Evolutionary conservation across 2,329 filamentous ascomycete genomes (phyloP).

Genomic region (Teratosphaeria pseudoeucalypti): DNA sequence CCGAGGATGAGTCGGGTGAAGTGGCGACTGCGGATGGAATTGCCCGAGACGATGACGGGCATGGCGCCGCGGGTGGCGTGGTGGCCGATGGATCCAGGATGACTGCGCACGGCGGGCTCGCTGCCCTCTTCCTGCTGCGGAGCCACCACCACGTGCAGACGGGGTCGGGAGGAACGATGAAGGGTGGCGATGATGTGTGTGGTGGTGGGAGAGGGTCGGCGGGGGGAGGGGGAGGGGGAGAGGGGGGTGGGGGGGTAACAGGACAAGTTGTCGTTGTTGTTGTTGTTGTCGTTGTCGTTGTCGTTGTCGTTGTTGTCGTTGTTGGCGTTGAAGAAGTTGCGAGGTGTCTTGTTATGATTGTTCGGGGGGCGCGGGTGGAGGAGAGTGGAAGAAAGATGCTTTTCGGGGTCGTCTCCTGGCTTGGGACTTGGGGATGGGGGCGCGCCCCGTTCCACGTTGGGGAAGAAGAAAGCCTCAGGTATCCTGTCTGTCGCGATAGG

Average conservation of each 20-base stretch:
- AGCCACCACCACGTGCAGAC: not conserved
- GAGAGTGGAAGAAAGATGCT: too few species aligned
- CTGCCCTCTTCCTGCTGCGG: not conserved
- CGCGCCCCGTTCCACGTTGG: not conserved
- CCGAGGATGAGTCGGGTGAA: not conserved
- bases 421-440: not conserved
- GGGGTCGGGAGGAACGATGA: not conserved
- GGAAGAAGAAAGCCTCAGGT: not conserved
- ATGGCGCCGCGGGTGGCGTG: not conserved
- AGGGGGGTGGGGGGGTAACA: too few species aligned
- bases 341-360: not conserved
- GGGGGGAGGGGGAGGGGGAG: too few species aligned
- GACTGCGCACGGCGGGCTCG: not conserved
- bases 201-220: too few species aligned
- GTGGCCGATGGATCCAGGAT: not conserved
- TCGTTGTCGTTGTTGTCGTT: too few species aligned
- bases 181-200: too few species aligned
- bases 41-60: not conserved
- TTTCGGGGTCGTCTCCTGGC: not conserved
- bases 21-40: not conserved
- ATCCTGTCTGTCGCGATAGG: not conserved
- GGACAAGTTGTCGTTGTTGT: too few species aligned
- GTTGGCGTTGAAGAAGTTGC: not conserved
- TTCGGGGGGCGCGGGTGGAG: too few species aligned
- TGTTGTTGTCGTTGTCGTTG: not conserved